Percentiles rank a stretch among this genome's conserved stretches.
Conservation (phyloP, 2,329 filamentous ascomycete species). For the Penicillium griseofulvum region DNA sequence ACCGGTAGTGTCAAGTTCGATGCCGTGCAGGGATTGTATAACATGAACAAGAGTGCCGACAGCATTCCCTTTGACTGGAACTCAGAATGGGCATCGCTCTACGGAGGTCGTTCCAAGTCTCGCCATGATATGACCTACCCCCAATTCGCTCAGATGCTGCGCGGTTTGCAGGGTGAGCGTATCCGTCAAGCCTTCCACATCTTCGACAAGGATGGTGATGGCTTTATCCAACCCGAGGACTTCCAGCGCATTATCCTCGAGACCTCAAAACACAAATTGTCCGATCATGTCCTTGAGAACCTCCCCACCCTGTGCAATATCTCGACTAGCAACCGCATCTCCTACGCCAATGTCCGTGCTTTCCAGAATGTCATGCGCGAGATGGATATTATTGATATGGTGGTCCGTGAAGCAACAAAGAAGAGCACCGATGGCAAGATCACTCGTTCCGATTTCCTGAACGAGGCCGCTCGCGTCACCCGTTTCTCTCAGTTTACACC, state of each 20-base stretch:
- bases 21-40: conserved; percentile 79
- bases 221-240: conserved; percentile 91
- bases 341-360: conserved; percentile 93
- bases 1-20: conserved; percentile 86
- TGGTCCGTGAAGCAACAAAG: conserved; percentile 79
- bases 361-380: conserved; percentile 98
- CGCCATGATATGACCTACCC: conserved; percentile 90
- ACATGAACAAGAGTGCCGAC: conserved; percentile 79
- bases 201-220: conserved; percentile 87
- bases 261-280: conserved; percentile 92
- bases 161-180: conserved; percentile 90
- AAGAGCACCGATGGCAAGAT: conserved; percentile 90
- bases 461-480: conserved; percentile 86
- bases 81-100: conserved; percentile 92
- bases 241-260: conserved; percentile 96
- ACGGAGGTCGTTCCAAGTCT: conserved; percentile 83
- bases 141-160: conserved; percentile 97
- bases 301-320: conserved; percentile 94
- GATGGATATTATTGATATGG: conserved; percentile 95
- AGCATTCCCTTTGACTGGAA: conserved; percentile 96
- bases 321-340: conserved; percentile 85
- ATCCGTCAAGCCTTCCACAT: conserved; percentile 92
- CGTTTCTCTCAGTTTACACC: conserved; percentile 95
- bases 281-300: conserved; percentile 89
- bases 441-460: conserved; percentile 87